Conservation (phyloP, 2,329 filamentous ascomycete genomes). For the Apiospora saccharicola region DNA sequence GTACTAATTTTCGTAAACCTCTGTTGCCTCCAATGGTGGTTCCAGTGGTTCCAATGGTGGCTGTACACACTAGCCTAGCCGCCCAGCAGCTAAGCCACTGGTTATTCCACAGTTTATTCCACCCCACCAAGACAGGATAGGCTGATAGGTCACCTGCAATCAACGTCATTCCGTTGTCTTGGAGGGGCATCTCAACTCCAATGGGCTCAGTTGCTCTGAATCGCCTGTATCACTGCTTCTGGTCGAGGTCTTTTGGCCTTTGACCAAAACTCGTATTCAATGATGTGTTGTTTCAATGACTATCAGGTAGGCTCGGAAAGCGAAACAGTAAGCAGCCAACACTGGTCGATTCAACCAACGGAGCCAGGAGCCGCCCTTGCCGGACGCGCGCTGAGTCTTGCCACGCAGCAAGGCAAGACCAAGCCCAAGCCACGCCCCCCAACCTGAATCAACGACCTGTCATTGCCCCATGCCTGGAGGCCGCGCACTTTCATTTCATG, state of each 20-base stretch:
- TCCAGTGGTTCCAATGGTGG: neutral
- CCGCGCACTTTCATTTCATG: constrained; percentile 25
- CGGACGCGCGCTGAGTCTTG: constrained; percentile 21
- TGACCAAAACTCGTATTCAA: neutral
- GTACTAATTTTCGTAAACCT: neutral
- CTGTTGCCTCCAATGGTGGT: neutral
- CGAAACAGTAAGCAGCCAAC: neutral
- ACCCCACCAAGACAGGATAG: neutral
- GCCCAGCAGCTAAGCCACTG: neutral
- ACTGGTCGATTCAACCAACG: neutral
- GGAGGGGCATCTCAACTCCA: neutral
- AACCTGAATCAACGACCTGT: constrained; percentile 25
- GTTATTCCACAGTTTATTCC: neutral
- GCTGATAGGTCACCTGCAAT: neutral
- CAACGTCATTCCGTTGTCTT: constrained; percentile 12
- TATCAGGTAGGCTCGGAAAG: neutral
- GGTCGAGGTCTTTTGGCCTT: neutral
- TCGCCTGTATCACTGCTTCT: neutral
- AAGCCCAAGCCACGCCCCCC: constrained; percentile 29
- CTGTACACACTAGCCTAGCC: neutral
- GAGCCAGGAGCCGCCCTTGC: neutral
- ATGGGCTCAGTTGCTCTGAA: neutral
- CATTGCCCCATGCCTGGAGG: constrained; percentile 21
- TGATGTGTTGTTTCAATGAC: neutral
- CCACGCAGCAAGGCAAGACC: constrained; percentile 13